Percentiles rank a stretch among this genome's conserved stretches.
Evolutionary conservation across 352 stramenopile genomes (phyloP).

Genomic region (Globisporangium abappressorium): DNA sequence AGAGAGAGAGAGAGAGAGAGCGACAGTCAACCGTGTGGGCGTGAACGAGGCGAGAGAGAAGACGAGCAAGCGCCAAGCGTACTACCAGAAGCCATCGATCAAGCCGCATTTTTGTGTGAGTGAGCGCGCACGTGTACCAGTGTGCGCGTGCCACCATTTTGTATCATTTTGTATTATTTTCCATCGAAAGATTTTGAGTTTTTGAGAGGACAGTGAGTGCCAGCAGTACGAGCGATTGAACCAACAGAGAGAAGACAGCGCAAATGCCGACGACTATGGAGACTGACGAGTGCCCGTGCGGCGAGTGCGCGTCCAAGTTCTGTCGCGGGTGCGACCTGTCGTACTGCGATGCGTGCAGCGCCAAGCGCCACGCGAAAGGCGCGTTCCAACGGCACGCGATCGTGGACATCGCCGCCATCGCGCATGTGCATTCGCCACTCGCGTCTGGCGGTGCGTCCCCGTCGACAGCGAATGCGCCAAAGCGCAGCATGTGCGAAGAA

Average conservation of each 20-base stretch:
- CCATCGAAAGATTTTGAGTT: slow-evolving; percentile 5
- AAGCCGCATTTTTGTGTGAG: not conserved
- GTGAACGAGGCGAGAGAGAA: not conserved
- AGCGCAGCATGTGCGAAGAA: slow-evolving; percentile 39
- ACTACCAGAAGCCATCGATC: not conserved
- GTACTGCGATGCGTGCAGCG: slow-evolving; percentile 33
- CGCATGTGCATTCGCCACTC: not conserved
- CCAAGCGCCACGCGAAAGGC: slow-evolving; percentile 31
- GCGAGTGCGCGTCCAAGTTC: slow-evolving; percentile 13
- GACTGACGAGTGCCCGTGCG: slow-evolving; percentile 25
- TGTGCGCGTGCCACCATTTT: slow-evolving; percentile 1
- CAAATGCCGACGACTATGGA: not conserved
- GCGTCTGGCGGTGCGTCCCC: not conserved
- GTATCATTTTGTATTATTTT: slow-evolving; percentile 8
- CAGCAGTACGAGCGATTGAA: not conserved
- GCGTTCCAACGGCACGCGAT: slow-evolving; percentile 34
- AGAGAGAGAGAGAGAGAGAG: not conserved
- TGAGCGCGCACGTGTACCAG: not conserved
- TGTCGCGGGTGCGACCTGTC: slow-evolving; percentile 32
- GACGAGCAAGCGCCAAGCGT: not conserved
- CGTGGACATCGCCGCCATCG: slow-evolving; percentile 3
- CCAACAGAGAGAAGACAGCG: not conserved
- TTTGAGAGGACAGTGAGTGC: not conserved
- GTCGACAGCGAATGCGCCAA: slow-evolving; percentile 11
- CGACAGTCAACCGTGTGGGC: not conserved